These are phyloP conservation scores for Kwoniella pini DNA, from an alignment of 768 basidiomycete species.

Conservation along the genomic window DNA sequence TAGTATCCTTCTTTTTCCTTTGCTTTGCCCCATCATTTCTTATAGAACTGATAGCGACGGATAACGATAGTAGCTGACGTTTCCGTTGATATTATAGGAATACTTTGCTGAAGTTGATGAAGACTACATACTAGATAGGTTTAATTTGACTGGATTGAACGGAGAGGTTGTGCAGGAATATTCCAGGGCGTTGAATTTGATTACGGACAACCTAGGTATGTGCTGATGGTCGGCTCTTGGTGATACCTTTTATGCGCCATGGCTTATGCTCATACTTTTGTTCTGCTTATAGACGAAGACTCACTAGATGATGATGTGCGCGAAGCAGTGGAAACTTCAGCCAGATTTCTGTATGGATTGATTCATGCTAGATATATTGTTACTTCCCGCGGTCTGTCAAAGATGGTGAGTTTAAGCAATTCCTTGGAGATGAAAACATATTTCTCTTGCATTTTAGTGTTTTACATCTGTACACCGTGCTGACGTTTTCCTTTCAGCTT, in stretches of 20 bases:
- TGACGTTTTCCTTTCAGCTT: conserved; percentile 56
- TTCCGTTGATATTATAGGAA: conserved; percentile 58
- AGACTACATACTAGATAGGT: conserved; percentile 99
- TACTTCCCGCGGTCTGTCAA: conserved; percentile 85
- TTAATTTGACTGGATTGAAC: conserved; percentile 95
- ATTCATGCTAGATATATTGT: conserved; percentile 98
- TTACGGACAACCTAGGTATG: conserved; percentile 88
- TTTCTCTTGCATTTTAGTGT: no score
- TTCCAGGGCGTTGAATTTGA: conserved; percentile 86
- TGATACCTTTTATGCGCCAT: background rate
- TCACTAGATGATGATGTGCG: conserved; percentile 91
- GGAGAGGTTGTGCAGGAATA: conserved; percentile 89
- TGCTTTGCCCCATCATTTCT: background rate
- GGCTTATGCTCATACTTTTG: no score
- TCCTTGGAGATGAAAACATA: no score
- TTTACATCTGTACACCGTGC: no score
- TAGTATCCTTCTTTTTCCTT: background rate
- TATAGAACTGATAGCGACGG: no score
- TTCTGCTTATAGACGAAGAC: conserved; percentile 67
- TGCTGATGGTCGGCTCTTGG: no score
- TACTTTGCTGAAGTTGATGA: conserved; percentile 98
- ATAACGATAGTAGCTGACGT: no score
- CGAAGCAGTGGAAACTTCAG: conserved; percentile 88
- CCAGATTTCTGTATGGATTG: conserved; percentile 87
- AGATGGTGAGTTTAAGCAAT: conserved; percentile 76